Conservation (phyloP, 2,329 filamentous ascomycete genomes). For the Cladosporium sp. region DNA sequence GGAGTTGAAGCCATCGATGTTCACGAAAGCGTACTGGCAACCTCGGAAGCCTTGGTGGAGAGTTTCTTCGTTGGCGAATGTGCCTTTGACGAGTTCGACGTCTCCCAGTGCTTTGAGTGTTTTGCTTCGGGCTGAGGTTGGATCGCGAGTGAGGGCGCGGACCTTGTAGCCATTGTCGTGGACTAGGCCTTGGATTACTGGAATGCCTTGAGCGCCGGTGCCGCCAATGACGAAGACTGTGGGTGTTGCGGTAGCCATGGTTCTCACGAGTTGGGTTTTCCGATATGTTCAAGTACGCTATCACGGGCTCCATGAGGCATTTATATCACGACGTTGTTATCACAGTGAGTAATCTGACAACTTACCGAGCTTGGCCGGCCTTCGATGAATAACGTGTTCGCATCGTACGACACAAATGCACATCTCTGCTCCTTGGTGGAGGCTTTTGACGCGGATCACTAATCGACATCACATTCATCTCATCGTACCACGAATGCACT, state of each 20-base stretch:
- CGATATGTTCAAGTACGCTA: not conserved
- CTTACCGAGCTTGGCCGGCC: not conserved
- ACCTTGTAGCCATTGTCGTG: constrained; percentile 50
- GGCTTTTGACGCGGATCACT: not conserved
- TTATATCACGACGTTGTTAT: not conserved
- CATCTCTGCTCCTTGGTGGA: not conserved
- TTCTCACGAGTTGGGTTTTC: not conserved
- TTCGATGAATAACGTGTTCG: not conserved
- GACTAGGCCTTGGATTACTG: constrained; percentile 31
- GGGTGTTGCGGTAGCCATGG: constrained; percentile 22
- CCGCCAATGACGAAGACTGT: constrained; percentile 35
- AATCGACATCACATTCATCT: not conserved
- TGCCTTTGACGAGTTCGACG: constrained; percentile 53
- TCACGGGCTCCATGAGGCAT: not conserved
- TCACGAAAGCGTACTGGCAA: constrained; percentile 55
- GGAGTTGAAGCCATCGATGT: constrained; percentile 57
- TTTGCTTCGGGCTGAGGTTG: constrained; percentile 45
- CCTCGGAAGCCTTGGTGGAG: constrained; percentile 50
- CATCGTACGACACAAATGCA: not conserved
- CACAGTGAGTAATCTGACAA: not conserved
- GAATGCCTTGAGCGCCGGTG: constrained; percentile 34
- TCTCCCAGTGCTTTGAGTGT: constrained; percentile 48
- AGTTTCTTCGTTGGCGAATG: constrained; percentile 49
- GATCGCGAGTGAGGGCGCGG: constrained; percentile 53
- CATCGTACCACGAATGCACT: not conserved